Percentiles rank a stretch among this genome's conserved stretches.
Conservation (phyloP, 768 basidiomycete genomes). For the Steccherinum ochraceum region DNA sequence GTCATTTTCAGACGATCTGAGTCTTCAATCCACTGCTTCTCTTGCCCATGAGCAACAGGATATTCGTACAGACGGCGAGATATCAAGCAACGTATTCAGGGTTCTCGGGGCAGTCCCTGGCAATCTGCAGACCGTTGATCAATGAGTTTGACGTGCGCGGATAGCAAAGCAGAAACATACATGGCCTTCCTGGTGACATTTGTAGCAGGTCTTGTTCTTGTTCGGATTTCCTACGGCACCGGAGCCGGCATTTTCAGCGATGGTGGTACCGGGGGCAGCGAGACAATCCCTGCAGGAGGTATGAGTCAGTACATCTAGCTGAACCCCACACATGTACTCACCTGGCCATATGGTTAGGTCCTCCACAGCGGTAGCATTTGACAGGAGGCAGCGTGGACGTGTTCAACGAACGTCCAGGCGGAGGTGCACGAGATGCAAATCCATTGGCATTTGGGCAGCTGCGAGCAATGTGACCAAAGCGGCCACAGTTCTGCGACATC, state of each 20-base stretch:
- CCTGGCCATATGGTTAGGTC: slow-evolving; percentile 84
- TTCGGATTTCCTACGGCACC: slow-evolving; percentile 32
- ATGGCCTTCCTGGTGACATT: slow-evolving; percentile 84
- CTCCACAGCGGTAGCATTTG: slow-evolving; percentile 87
- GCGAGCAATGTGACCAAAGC: slow-evolving; percentile 78
- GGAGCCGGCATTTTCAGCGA: slow-evolving; percentile 39
- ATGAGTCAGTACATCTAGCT: no score
- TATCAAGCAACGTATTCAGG: slow-evolving; percentile 17
- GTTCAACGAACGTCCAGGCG: slow-evolving; percentile 70
- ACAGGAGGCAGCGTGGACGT: slow-evolving; percentile 74
- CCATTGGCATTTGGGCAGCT: slow-evolving; percentile 52
- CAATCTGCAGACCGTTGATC: slow-evolving; percentile 19
- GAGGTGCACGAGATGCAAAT: slow-evolving; percentile 64
- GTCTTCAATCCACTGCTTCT: background rate
- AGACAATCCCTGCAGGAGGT: slow-evolving; percentile 62
- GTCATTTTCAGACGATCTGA: background rate
- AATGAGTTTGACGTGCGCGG: background rate
- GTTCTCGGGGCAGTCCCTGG: slow-evolving; percentile 29
- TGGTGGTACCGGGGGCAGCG: slow-evolving; percentile 56
- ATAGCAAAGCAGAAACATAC: slow-evolving; percentile 37
- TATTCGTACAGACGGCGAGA: background rate
- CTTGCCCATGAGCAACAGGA: background rate
- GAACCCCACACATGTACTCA: slow-evolving; percentile 23
- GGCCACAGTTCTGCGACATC: slow-evolving; percentile 61
- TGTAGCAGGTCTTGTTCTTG: slow-evolving; percentile 81